These are phyloP conservation scores for Eucalyptus sp. DNA, from an alignment of 345 rosid species.

Conservation along the genomic window DNA sequence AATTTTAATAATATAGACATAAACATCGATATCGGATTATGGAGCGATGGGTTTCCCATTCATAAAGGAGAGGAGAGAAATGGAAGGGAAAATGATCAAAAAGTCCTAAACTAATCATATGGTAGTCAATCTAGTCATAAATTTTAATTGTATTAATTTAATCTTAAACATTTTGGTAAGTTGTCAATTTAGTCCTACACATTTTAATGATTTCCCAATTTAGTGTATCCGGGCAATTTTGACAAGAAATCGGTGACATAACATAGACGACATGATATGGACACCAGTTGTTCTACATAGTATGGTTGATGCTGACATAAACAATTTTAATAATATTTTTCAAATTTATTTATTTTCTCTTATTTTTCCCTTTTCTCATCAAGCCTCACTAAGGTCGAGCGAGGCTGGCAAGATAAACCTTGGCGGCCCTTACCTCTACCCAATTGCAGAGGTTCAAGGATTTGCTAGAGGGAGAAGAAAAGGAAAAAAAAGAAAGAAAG, in stretches of 20 bases:
- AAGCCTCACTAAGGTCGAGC: fast-evolving
- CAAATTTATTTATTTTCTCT: no score
- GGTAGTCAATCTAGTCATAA: background rate
- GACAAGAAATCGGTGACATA: background rate
- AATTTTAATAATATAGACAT: no score
- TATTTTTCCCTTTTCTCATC: no score
- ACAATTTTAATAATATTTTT: no score
- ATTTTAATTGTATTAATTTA: no score
- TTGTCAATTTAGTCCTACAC: fast-evolving
- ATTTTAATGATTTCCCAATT: no score
- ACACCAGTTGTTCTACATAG: fast-evolving
- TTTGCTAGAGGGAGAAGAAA: fast-evolving
- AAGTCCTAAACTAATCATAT: background rate
- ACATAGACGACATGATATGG: no score
- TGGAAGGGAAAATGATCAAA: background rate
- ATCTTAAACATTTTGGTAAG: fast-evolving
- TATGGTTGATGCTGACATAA: fast-evolving
- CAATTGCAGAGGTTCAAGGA: background rate
- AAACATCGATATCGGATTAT: background rate
- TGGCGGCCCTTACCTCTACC: background rate
- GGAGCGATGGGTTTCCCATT: background rate
- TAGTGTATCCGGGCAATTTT: fast-evolving
- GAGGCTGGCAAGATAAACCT: no score
- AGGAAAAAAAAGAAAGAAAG: no score
- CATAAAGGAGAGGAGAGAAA: background rate